Evolutionary conservation across 305 asterid genomes (phyloP).

Genomic region (Fraxinus dipetala): DNA sequence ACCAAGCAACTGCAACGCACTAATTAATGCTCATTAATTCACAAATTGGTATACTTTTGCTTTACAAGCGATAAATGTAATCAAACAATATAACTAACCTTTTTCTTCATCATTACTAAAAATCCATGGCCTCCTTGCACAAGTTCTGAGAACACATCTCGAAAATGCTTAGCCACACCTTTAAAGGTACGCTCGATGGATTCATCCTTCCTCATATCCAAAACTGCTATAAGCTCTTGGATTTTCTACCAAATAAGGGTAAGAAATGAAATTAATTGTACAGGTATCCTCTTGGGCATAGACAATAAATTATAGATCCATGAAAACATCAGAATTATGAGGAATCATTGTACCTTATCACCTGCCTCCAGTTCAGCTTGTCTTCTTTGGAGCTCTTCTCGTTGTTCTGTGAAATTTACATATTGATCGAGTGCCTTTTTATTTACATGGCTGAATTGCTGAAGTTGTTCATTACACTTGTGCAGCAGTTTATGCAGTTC

Average conservation of each 20-base stretch:
- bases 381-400: constrained; percentile 90
- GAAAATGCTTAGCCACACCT: constrained; percentile 96
- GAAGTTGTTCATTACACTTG: constrained; percentile 87
- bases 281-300: constrained; percentile 12
- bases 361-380: constrained; percentile 97
- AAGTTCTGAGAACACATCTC: constrained; percentile 95
- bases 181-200: constrained; percentile 97
- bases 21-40: background rate
- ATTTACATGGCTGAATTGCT: constrained; percentile 96
- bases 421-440: constrained; percentile 98
- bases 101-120: constrained; percentile 94
- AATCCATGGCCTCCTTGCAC: constrained; percentile 99
- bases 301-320: constrained; percentile 10
- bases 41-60: background rate
- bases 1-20: constrained; percentile 21
- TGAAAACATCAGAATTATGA: constrained; percentile 21
- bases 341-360: constrained; percentile 63
- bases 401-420: constrained; percentile 91
- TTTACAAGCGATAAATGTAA: background rate
- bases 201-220: constrained; percentile 99
- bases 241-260: constrained; percentile 67
- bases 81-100: constrained; percentile 51
- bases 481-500: constrained; percentile 82
- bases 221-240: constrained; percentile 82
- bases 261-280: constrained; percentile 21